Conservation (phyloP, 2,329 filamentous ascomycete genomes). For the Nothomitra cinnamomea region DNA sequence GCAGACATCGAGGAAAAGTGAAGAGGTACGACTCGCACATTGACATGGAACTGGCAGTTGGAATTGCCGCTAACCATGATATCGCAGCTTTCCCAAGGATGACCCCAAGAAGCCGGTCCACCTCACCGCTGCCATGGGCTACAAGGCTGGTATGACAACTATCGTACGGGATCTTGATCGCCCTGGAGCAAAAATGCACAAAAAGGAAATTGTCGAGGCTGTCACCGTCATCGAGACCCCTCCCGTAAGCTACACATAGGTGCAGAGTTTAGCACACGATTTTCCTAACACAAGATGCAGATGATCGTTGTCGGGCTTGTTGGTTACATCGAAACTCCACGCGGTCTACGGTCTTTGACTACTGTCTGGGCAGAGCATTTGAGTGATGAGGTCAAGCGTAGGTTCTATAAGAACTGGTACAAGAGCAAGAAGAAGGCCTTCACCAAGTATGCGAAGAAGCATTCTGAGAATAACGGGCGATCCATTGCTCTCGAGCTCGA, state of each 20-base stretch:
- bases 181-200: conserved; percentile 98
- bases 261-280: conserved; percentile 22
- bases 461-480: conserved; percentile 81
- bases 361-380: conserved; percentile 99
- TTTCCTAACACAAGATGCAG: conserved; percentile 35
- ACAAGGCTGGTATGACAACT: conserved; percentile 99
- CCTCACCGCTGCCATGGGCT: conserved; percentile 94
- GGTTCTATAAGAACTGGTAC: conserved; percentile 99
- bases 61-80: conserved; percentile 17
- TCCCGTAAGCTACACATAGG: conserved; percentile 53
- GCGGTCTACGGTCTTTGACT: conserved; percentile 96
- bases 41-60: conserved; percentile 2
- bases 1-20: conserved; percentile 91
- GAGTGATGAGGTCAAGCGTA: conserved; percentile 95
- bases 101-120: conserved; percentile 99
- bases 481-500: conserved; percentile 94
- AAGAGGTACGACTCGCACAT: conserved; percentile 61
- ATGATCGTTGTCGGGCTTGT: conserved; percentile 99
- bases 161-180: conserved; percentile 98
- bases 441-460: conserved; percentile 99
- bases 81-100: conserved; percentile 90
- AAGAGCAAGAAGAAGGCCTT: conserved; percentile 99
- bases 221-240: conserved; percentile 81
- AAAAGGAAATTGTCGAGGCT: conserved; percentile 92
- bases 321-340: conserved; percentile 99